Base-by-base conservation (phyloP, 2,329 filamentous ascomycete genomes). In the Helotiales sp. region DNA sequence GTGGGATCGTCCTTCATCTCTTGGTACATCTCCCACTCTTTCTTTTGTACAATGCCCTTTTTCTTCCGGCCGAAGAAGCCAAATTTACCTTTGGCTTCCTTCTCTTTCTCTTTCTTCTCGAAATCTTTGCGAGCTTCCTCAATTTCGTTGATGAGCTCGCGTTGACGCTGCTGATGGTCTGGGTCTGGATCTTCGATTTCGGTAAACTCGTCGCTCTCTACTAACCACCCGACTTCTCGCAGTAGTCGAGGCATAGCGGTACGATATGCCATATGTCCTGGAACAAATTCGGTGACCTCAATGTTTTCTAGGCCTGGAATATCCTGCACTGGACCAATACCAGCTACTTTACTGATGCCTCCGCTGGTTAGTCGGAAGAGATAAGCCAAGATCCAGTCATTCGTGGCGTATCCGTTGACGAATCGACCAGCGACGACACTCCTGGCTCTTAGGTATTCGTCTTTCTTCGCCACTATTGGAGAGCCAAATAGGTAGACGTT, bases 181-280 rank as follows among this genome's bases (percentile, higher is more conserved):
- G 95, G 95, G 69, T 99, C 95, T 0, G 95, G 92, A 66, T 99
- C 95, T 71, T 98, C 95, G 59, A 99, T 98, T 74, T 99, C 95
- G 1, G 84, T 87, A 70, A 98, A 99, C 71, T 98, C 93, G 66
- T 97, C 92, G 63, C 88, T 93, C 69, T 96, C 88, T 3, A 98
- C 90, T 53, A 88, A 77, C 92, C 93, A 99, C 15, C 93, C 95
- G 33, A 93, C 91, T 71, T 93, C 88, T 61, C 91, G 86, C 52
- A 99, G 79, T 17, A 99, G 80, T 57, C 85, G 85, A 15, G 95
- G 95, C 88, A 99, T 98, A 34, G 92, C 90, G 25, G 85, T 84
- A 72, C 95, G 90, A 75, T 99, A 99, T 52, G 95, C 90, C 93
- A 98, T 98, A 71, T 99, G 95, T 1, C 95, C 93, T 27, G 87